A percentile compares a stretch with the other conserved stretches of the same genome.
Conservation (phyloP, 441 rosid genomes). For the Brassica balearica region DNA sequence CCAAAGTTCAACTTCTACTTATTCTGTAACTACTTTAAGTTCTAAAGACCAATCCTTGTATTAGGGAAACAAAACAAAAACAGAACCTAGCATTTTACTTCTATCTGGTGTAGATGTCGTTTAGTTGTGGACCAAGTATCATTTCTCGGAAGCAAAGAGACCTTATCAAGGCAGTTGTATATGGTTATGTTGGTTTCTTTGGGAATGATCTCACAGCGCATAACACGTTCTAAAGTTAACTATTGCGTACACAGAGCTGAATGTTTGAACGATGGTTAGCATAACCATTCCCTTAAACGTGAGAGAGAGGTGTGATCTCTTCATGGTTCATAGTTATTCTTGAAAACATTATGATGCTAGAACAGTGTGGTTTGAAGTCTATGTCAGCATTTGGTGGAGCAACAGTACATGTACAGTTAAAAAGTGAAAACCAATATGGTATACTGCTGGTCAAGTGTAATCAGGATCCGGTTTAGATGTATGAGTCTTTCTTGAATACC, state of each 20-base stretch:
- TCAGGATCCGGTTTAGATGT: conserved; percentile 23
- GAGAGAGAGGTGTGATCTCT: not conserved
- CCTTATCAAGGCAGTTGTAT: conserved; percentile 8
- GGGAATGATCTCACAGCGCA: not conserved
- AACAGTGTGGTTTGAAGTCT: conserved; percentile 7
- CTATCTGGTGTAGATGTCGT: not conserved
- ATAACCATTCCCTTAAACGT: not conserved
- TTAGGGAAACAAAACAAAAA: conserved; percentile 1
- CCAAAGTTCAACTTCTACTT: conserved; percentile 8
- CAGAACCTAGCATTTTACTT: conserved; percentile 18
- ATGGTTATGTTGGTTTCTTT: conserved; percentile 26
- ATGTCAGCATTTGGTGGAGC: conserved; percentile 11
- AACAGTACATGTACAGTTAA: not conserved
- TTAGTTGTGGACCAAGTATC: conserved; percentile 21
- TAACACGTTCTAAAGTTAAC: not conserved
- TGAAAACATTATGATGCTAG: not conserved
- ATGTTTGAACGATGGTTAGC: conserved; percentile 15
- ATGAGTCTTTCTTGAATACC: conserved; percentile 11
- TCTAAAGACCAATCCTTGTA: not conserved
- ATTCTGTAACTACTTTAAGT: not conserved
- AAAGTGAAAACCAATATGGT: conserved; percentile 2
- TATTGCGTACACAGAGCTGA: not conserved
- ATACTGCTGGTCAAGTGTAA: conserved; percentile 14
- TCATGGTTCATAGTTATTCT: not conserved
- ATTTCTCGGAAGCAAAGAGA: not conserved